Conservation (phyloP, 1,139 yeast genomes). For the Eremothecium sinecaudum region DNA sequence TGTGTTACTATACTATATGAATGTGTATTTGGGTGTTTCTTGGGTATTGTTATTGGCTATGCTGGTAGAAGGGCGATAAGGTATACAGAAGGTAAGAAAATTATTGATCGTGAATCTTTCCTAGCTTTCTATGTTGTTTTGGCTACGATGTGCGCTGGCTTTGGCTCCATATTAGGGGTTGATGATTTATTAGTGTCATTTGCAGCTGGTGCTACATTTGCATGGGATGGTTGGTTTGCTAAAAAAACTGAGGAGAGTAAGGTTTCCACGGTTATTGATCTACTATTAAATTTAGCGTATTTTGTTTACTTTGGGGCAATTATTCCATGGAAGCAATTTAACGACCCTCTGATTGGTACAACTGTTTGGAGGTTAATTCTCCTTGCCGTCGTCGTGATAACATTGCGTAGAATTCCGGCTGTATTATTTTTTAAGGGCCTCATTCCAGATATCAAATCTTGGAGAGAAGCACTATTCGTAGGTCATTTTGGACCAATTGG, state of each 20-base stretch:
- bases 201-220: conserved; percentile 92
- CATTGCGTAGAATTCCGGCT: conserved; percentile 82
- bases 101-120: conserved; percentile 90
- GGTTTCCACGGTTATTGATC: conserved; percentile 86
- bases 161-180: conserved; percentile 84
- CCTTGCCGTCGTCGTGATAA: conserved; percentile 72
- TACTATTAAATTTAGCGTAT: conserved; percentile 73
- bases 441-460: conserved; percentile 84
- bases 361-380: conserved; percentile 78
- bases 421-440: conserved; percentile 67
- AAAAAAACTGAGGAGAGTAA: conserved; percentile 82
- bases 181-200: conserved; percentile 90
- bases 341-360: conserved; percentile 55
- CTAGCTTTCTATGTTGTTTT: conserved; percentile 81
- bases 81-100: conserved; percentile 62
- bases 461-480: conserved; percentile 93
- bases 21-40: conserved; percentile 71
- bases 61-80: conserved; percentile 52
- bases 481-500: conserved; percentile 99
- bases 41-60: conserved; percentile 76
- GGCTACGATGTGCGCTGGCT: conserved; percentile 84
- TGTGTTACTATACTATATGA: conserved; percentile 75
- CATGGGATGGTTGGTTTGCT: conserved; percentile 95
- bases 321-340: conserved; percentile 85
- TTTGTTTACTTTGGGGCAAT: conserved; percentile 92